These are phyloP conservation scores for Ruellia speciosa DNA, from an alignment of 305 asterid species.

Conservation along the genomic window DNA sequence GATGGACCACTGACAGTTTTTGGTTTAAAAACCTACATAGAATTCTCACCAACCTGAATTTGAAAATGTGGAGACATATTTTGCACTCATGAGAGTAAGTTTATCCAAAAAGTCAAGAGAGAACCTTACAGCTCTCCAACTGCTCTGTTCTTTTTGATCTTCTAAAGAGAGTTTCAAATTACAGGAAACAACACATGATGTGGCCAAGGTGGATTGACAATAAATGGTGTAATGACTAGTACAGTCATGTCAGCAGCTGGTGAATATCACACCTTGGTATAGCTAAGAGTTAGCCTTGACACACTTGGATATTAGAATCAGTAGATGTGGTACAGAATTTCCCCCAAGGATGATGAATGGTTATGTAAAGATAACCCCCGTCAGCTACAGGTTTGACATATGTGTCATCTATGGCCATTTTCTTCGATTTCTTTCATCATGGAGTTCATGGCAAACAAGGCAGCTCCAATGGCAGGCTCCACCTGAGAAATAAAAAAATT, in stretches of 20 bases:
- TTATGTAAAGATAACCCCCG: background rate
- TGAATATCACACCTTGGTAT: background rate
- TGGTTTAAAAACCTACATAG: too few species aligned
- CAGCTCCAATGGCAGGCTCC: conserved; percentile 89
- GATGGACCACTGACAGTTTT: too few species aligned
- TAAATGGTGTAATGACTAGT: background rate
- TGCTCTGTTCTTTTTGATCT: too few species aligned
- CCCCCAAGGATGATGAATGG: background rate
- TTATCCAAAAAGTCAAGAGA: background rate
- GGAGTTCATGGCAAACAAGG: conserved; percentile 60
- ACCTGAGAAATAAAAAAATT: conserved; percentile 35
- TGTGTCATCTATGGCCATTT: conserved; percentile 42
- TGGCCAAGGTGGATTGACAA: background rate
- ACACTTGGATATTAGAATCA: conserved; percentile 12
- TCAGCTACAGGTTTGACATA: background rate
- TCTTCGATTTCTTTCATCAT: conserved; percentile 39
- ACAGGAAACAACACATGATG: background rate
- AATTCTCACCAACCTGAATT: too few species aligned
- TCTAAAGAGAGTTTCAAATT: too few species aligned
- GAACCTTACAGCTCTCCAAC: background rate
- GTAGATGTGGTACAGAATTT: conserved; percentile 13
- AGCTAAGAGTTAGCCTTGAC: background rate
- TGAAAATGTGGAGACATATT: too few species aligned
- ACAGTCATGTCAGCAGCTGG: conserved; percentile 15
- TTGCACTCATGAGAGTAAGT: too few species aligned